phyloP scores from a whole-genome alignment of 441 rosid genomes.

The Populus hybrid region DNA sequence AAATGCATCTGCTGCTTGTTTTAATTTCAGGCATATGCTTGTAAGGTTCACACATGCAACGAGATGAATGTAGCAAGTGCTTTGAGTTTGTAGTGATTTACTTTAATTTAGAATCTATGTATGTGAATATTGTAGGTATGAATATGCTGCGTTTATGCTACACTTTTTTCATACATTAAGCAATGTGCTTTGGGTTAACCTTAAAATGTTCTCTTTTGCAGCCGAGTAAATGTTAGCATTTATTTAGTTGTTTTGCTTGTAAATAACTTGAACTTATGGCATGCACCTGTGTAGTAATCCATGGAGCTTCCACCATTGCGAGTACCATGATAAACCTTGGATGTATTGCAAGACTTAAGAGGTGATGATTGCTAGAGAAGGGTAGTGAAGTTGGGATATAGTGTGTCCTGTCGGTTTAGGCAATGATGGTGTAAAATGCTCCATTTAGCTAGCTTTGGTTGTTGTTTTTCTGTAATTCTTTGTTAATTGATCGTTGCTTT shows the following conservation, averaged over 20 bases:
- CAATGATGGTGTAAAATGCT: no score
- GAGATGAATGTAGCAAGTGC: slow-evolving; percentile 32
- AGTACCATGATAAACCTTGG: not conserved
- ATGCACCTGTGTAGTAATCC: not conserved
- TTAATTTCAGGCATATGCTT: slow-evolving; percentile 44
- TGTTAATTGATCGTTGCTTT: no score
- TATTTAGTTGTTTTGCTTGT: not conserved
- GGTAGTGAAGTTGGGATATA: not conserved
- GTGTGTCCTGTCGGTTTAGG: not conserved
- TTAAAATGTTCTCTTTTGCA: slow-evolving; percentile 1
- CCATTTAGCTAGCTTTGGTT: no score
- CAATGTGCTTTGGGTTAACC: slow-evolving; percentile 24
- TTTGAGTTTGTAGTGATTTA: slow-evolving; percentile 33
- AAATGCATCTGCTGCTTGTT: slow-evolving; percentile 43
- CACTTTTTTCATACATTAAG: slow-evolving; percentile 30
- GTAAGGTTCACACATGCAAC: slow-evolving; percentile 34
- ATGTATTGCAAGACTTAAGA: not conserved
- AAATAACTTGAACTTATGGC: not conserved
- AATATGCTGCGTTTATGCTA: slow-evolving; percentile 35
- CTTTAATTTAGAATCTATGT: slow-evolving; percentile 21
- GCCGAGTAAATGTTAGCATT: not conserved
- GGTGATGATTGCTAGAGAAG: not conserved
- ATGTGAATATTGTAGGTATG: slow-evolving; percentile 55
- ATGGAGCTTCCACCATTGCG: not conserved
- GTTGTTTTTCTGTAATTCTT: no score